A percentile compares a stretch with the other conserved stretches of the same genome.
Conservation (phyloP, 2,329 filamentous ascomycete species). For the Diplodia corticola region DNA sequence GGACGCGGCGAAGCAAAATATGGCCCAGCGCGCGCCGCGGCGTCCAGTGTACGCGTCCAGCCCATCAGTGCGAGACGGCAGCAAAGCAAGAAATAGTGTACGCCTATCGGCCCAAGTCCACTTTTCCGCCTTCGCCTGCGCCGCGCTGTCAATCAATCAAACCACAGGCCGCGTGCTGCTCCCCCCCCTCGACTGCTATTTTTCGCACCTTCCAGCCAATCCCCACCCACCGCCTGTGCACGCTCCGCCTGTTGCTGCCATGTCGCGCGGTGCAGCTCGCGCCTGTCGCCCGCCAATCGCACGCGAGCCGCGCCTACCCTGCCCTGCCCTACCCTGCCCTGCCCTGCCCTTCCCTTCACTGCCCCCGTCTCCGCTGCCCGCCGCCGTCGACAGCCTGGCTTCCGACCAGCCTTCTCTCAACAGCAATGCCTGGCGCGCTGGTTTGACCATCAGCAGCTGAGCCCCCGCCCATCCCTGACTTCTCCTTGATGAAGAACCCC, state of each 20-base stretch:
- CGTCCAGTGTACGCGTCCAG: background rate
- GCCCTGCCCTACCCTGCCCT: no score
- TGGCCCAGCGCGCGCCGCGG: background rate
- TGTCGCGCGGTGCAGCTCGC: background rate
- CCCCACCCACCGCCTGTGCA: background rate
- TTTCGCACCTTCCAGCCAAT: conserved; percentile 10
- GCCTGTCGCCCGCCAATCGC: background rate
- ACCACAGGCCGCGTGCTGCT: background rate
- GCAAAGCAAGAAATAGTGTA: background rate
- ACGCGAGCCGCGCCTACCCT: background rate
- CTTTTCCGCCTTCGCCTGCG: conserved; percentile 3
- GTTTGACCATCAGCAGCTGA: background rate
- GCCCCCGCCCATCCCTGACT: background rate
- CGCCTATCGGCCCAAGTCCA: background rate
- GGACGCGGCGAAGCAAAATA: no score
- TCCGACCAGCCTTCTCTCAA: background rate
- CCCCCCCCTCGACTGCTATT: background rate
- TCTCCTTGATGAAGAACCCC: background rate
- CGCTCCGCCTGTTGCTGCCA: background rate
- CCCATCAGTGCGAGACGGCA: background rate
- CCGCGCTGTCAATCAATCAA: conserved; percentile 5
- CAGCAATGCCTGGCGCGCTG: background rate
- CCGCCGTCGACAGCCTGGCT: background rate
- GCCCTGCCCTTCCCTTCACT: no score
- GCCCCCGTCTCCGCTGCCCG: background rate